Percentiles rank a stretch among this genome's conserved stretches.
Conservation (phyloP, 1,284 basidiomycete genomes). For the Naganishia albida region DNA sequence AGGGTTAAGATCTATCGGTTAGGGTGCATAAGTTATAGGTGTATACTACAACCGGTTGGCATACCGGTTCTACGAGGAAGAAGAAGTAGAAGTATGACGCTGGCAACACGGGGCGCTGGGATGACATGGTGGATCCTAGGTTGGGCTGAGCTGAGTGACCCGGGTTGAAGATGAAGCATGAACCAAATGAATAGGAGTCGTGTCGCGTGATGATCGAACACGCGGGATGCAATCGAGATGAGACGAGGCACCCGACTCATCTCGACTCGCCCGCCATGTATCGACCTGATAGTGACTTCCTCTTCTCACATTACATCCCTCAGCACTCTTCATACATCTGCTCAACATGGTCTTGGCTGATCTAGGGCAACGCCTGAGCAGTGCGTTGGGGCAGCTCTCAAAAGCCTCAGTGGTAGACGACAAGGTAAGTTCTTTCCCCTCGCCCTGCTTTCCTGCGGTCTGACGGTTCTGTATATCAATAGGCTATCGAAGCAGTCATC, state of each 20-base stretch:
- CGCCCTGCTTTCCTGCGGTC: not conserved
- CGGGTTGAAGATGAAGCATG: not conserved
- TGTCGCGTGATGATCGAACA: slow-evolving; percentile 6
- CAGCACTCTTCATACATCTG: not conserved
- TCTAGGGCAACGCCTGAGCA: slow-evolving; percentile 89
- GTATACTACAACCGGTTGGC: not conserved
- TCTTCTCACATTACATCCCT: not conserved
- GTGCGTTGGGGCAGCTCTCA: slow-evolving; percentile 86
- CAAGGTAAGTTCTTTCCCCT: slow-evolving; percentile 61
- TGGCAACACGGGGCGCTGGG: slow-evolving; percentile 34
- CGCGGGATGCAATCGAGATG: slow-evolving; percentile 19
- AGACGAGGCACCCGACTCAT: not conserved
- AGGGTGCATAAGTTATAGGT: not conserved
- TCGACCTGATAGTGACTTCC: too few relatives aligned
- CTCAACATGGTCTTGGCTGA: slow-evolving; percentile 89
- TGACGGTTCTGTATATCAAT: slow-evolving; percentile 32
- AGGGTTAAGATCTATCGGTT: slow-evolving; percentile 46
- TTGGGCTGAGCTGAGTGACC: not conserved
- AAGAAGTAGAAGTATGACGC: slow-evolving; percentile 45
- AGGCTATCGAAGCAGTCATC: slow-evolving; percentile 90
- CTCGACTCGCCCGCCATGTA: not conserved
- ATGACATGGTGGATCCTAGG: not conserved
- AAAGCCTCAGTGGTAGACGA: slow-evolving; percentile 84
- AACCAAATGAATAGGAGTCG: not conserved
- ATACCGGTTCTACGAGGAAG: slow-evolving; percentile 45